These are phyloP conservation scores for Chalciporus chontae DNA, from an alignment of 768 basidiomycete species.

Conservation along the genomic window DNA sequence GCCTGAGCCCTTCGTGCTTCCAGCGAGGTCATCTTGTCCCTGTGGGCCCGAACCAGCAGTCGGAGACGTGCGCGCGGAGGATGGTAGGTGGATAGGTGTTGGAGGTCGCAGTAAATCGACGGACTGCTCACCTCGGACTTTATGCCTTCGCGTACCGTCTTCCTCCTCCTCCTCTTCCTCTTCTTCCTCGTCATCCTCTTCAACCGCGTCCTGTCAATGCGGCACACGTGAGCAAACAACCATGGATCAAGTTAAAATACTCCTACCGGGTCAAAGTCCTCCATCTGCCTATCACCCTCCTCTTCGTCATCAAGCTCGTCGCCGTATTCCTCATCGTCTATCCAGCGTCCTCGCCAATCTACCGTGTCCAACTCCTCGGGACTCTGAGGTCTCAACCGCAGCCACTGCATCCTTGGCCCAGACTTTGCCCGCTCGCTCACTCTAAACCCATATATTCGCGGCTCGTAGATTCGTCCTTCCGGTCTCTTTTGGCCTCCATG, in stretches of 20 bases:
- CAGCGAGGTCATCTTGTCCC: conserved; percentile 35
- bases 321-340: conserved; percentile 71
- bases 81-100: conserved; percentile 40
- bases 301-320: conserved; percentile 55
- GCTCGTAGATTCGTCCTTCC: conserved; percentile 81
- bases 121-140: conserved; percentile 35
- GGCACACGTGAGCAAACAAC: conserved; percentile 10
- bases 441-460: conserved; percentile 96
- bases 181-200: conserved; percentile 60
- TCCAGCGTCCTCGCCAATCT: conserved; percentile 90
- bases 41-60: conserved; percentile 47
- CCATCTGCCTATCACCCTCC: conserved; percentile 69
- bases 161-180: conserved; percentile 39
- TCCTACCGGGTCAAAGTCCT: conserved; percentile 80
- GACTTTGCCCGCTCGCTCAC: conserved; percentile 93
- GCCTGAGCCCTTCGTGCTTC: conserved; percentile 29
- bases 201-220: conserved; percentile 44
- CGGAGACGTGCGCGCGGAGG: conserved; percentile 50
- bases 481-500: conserved; percentile 88
- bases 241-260: not conserved
- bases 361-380: conserved; percentile 80
- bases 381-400: conserved; percentile 80
- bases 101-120: conserved; percentile 35
- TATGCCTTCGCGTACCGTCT: conserved; percentile 24
- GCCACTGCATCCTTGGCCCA: conserved; percentile 97